phyloP scores from a whole-genome alignment of 1,284 basidiomycete species.

The Moniliella sp. region DNA sequence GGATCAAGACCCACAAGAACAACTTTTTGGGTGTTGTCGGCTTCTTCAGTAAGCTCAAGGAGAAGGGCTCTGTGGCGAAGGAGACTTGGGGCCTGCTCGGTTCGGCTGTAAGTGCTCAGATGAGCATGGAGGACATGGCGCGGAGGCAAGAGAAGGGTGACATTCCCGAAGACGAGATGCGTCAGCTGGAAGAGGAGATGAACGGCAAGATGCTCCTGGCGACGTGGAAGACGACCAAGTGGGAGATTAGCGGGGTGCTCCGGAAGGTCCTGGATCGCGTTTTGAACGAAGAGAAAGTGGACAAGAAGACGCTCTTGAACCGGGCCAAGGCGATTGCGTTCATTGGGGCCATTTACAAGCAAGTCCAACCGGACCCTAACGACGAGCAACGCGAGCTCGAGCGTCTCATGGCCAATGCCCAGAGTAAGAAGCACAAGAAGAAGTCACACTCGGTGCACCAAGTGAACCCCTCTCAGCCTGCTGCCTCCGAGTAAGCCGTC shows the following conservation, averaged over 20 bases:
- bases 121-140: constrained; percentile 61
- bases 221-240: constrained; percentile 7
- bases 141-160: constrained; percentile 68
- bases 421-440: constrained; percentile 35
- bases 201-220: constrained; percentile 49
- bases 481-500: too few relatives aligned
- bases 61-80: constrained; percentile 55
- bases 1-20: constrained; percentile 46
- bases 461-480: too few relatives aligned
- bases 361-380: constrained; percentile 24
- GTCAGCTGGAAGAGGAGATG: constrained; percentile 73
- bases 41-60: constrained; percentile 81
- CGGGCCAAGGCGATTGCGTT: constrained; percentile 23
- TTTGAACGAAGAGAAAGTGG: constrained; percentile 28
- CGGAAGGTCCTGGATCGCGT: constrained; percentile 12
- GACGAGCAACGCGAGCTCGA: constrained; percentile 31
- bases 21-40: constrained; percentile 70
- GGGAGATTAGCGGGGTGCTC: constrained; percentile 24
- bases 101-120: constrained; percentile 42
- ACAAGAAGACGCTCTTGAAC: constrained; percentile 23
- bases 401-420: constrained; percentile 36
- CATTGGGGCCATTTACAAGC: constrained; percentile 29
- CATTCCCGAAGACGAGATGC: constrained; percentile 47
- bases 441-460: too few relatives aligned
- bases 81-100: constrained; percentile 34